phyloP scores from a whole-genome alignment of 2,329 filamentous ascomycete species.

The Xylariomycetidae sp. region DNA sequence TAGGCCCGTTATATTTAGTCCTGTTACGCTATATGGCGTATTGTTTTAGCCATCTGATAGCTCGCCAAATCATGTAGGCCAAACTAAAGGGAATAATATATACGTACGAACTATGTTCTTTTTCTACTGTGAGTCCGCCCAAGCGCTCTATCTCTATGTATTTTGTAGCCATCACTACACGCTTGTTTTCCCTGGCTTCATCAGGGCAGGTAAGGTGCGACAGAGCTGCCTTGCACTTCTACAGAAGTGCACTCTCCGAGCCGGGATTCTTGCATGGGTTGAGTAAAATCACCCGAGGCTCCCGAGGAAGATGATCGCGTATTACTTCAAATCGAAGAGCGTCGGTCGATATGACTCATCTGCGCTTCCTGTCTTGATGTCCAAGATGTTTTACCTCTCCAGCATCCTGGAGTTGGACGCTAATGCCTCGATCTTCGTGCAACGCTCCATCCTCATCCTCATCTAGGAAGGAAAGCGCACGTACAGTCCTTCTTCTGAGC shows the following conservation, averaged over 20 bases:
- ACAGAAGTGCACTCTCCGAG: neutral
- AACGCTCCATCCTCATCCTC: neutral
- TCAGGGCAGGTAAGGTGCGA: neutral
- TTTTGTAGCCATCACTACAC: constrained; percentile 7
- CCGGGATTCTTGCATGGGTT: neutral
- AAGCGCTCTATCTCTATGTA: constrained; percentile 23
- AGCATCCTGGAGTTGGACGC: neutral
- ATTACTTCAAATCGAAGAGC: neutral
- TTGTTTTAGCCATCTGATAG: neutral
- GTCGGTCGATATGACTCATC: neutral
- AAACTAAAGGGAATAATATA: too few relatives aligned
- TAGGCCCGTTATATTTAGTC: constrained; percentile 17
- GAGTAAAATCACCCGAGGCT: neutral
- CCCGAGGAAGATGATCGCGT: neutral
- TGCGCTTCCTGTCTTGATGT: neutral
- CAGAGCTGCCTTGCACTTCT: neutral
- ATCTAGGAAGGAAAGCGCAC: neutral
- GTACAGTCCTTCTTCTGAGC: neutral
- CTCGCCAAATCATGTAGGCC: too few relatives aligned
- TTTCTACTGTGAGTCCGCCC: neutral
- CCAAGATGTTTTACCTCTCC: neutral
- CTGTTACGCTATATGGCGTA: neutral
- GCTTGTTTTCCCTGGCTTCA: constrained; percentile 1
- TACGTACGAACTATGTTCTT: too few relatives aligned
- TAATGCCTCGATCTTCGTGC: neutral